These are phyloP conservation scores for Emmonsiellopsis sp. DNA, from an alignment of 2,329 filamentous ascomycete genomes.

Conservation along the genomic window DNA sequence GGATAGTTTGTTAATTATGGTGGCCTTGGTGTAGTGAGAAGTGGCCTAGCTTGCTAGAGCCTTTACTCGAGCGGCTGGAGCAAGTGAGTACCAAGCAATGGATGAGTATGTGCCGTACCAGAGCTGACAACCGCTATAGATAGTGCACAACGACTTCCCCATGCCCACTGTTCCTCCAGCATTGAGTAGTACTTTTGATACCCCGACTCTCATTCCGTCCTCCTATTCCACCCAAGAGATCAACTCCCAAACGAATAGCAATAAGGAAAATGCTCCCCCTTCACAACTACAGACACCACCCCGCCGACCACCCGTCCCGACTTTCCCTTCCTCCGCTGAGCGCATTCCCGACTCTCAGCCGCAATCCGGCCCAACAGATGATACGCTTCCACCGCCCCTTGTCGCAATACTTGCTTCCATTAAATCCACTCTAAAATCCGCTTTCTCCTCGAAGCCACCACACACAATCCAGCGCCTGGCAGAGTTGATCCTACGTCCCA, in stretches of 20 bases:
- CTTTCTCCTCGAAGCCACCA: conserved; percentile 68
- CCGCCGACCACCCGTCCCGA: conserved; percentile 29
- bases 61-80: conserved; percentile 60
- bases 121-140: conserved; percentile 41
- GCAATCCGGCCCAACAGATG: conserved; percentile 37
- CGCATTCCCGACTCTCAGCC: conserved; percentile 35
- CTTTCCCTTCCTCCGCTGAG: conserved; percentile 29
- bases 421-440: conserved; percentile 48
- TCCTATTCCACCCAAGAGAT: conserved; percentile 18
- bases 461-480: conserved; percentile 88
- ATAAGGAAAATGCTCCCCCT: conserved; percentile 29
- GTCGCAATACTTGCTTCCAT: conserved; percentile 55
- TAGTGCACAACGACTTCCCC: conserved; percentile 65
- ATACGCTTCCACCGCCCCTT: conserved; percentile 54
- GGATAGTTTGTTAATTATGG: conserved; percentile 8
- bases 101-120: no score
- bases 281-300: conserved; percentile 22
- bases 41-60: conserved; percentile 60
- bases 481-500: conserved; percentile 72
- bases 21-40: conserved; percentile 45
- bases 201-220: conserved; percentile 15
- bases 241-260: conserved; percentile 24
- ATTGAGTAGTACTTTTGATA: conserved; percentile 29
- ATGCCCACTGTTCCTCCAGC: conserved; percentile 51
- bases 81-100: conserved; percentile 36